These are phyloP conservation scores for Hirsutella thompsonii DNA, from an alignment of 2,329 filamentous ascomycete species.

Conservation along the genomic window DNA sequence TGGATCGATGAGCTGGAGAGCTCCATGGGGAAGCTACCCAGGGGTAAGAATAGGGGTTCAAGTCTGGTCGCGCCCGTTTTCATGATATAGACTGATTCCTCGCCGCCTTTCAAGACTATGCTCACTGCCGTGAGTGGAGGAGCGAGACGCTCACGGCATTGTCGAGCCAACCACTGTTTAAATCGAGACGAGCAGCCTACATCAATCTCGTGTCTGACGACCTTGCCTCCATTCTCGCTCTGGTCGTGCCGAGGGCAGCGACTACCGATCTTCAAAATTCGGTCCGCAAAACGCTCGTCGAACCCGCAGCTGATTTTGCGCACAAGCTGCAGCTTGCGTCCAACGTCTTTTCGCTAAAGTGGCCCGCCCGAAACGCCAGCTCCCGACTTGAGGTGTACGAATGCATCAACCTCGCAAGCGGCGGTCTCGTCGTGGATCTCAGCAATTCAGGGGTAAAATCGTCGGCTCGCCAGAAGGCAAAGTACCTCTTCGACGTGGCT, in stretches of 20 bases:
- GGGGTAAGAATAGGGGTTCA: neutral
- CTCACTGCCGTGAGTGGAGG: slow-evolving; percentile 23
- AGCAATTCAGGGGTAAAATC: slow-evolving; percentile 10
- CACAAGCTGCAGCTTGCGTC: slow-evolving; percentile 21
- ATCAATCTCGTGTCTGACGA: slow-evolving; percentile 19
- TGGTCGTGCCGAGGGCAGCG: slow-evolving; percentile 14
- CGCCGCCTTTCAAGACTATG: slow-evolving; percentile 12
- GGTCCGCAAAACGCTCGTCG: slow-evolving; percentile 17
- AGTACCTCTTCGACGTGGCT: slow-evolving; percentile 23
- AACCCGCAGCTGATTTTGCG: slow-evolving; percentile 22
- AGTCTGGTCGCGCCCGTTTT: neutral
- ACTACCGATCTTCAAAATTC: slow-evolving; percentile 18
- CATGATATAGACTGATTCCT: neutral
- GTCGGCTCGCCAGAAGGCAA: slow-evolving; percentile 15
- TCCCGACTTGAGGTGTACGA: slow-evolving; percentile 23
- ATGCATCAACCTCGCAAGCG: slow-evolving; percentile 20
- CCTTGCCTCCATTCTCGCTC: slow-evolving; percentile 17
- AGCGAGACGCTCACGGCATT: slow-evolving; percentile 22
- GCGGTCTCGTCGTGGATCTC: slow-evolving; percentile 16
- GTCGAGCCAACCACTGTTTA: slow-evolving; percentile 18
- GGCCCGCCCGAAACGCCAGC: slow-evolving; percentile 22
- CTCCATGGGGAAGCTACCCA: slow-evolving; percentile 19
- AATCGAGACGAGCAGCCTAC: slow-evolving; percentile 14
- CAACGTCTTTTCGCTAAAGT: slow-evolving; percentile 22
- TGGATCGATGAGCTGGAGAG: slow-evolving; percentile 21